Evolutionary conservation across 2,329 filamentous ascomycete genomes (phyloP), one percentile per base, ranked within the genome.

Genomic region (Aspergillus quadricinctus): DNA sequence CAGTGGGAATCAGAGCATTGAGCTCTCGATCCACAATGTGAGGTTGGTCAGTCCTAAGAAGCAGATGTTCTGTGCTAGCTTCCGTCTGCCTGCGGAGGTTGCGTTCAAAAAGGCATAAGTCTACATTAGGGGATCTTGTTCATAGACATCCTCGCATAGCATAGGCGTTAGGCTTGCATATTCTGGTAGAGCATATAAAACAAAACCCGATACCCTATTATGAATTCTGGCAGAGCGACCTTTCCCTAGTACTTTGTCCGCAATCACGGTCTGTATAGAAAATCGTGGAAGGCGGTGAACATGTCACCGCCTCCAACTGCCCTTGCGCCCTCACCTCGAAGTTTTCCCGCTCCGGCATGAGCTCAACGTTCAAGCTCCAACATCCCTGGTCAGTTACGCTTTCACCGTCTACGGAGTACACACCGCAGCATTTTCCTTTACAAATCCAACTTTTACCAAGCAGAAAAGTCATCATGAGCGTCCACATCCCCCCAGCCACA

Each of bases 41-140:
- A 83, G 94, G 61, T 86, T 95, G 64, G 94, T 99, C 54, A 90
- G 92, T 57, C 94, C 94, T 4, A 88, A 90, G 68, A 99, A 99
- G 81, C 84, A 88, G 69, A 97, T 97, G 92, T 97, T 93, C 74
- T 97, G 94, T 73, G 93, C 91, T 29, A 95, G 86, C 64, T 97
- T 99, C 75, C 84, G 92, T 60, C 71, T 99, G 58, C 94, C 94
- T 2, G 75, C 79, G 35, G 86, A 90, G 65, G 90, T 97, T 5
- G 94, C 92, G 14, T 97, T 96, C 77, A 67, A 64, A 27, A 66
- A 69, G 50, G 56, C 59, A 25, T 68, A 62, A 45, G 37, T 50
- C 35, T 43, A 55, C 50, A 49, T 17, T 28, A 52, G 35, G 21
- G 27, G 43, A 52, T 37, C 4, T 41, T 6, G 11, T 40, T 21